phyloP scores from a whole-genome alignment of 495 filamentous ascomycete genomes.

The Hyaloscypha finlandica region DNA sequence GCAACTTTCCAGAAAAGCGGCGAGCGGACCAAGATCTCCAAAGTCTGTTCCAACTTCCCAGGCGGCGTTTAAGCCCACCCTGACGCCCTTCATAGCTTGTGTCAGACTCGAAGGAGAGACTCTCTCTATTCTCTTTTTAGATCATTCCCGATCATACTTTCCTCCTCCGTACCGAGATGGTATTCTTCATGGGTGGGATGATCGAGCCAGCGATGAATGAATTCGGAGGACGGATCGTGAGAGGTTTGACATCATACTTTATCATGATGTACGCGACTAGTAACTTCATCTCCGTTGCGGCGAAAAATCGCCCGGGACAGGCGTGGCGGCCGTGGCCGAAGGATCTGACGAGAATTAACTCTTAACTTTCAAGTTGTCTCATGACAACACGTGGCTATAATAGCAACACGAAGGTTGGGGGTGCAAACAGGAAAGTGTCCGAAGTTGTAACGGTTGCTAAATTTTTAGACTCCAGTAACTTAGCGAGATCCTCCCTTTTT shows the following conservation, averaged over 20 bases:
- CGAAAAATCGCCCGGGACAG: constrained; percentile 63
- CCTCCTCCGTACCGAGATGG: constrained; percentile 34
- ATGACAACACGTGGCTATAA: too few relatives aligned
- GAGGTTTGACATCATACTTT: constrained; percentile 53
- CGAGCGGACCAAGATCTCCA: too few relatives aligned
- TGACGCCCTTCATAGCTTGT: too few relatives aligned
- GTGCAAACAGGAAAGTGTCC: constrained; percentile 29
- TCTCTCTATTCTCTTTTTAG: too few relatives aligned
- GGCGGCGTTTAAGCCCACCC: too few relatives aligned
- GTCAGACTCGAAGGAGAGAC: too few relatives aligned
- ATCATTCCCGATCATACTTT: constrained; percentile 3
- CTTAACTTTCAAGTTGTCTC: neutral
- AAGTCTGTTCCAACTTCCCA: too few relatives aligned
- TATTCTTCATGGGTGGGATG: constrained; percentile 36
- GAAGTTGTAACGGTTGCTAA: constrained; percentile 36
- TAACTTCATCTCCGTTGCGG: constrained; percentile 54
- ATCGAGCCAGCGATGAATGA: constrained; percentile 36
- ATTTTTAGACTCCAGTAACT: constrained; percentile 20
- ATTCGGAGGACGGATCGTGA: constrained; percentile 34
- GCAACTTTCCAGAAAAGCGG: too few relatives aligned
- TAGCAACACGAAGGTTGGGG: neutral
- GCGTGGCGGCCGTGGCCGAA: constrained; percentile 59
- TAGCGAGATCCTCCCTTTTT: constrained; percentile 37
- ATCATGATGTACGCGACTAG: constrained; percentile 55
- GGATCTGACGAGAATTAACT: neutral